A percentile compares a stretch with the other conserved stretches of the same genome.
Evolutionary conservation across 2,329 filamentous ascomycete genomes (phyloP).

Genomic region (Hymenoscyphus fraxineus): DNA sequence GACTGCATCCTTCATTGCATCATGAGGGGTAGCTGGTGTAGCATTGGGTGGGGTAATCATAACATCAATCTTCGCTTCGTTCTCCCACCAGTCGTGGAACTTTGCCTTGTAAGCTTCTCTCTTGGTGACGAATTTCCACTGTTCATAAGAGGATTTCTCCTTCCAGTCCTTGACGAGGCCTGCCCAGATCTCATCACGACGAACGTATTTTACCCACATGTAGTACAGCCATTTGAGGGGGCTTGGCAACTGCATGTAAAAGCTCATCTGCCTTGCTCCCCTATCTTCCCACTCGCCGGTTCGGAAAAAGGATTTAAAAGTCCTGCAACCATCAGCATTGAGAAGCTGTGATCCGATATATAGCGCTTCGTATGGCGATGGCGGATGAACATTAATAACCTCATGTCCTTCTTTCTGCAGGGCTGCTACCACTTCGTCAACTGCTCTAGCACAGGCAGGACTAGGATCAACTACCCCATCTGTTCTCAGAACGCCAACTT

Average conservation of each 20-base stretch:
- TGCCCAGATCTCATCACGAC: conserved; percentile 73
- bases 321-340: conserved; percentile 78
- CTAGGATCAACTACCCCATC: conserved; percentile 83
- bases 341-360: conserved; percentile 75
- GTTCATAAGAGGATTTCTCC: conserved; percentile 69
- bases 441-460: conserved; percentile 75
- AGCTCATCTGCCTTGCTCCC: conserved; percentile 71
- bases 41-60: conserved; percentile 84
- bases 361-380: conserved; percentile 71
- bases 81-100: conserved; percentile 87
- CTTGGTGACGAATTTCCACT: conserved; percentile 75
- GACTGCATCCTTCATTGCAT: conserved; percentile 80
- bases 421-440: conserved; percentile 67
- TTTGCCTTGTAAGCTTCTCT: conserved; percentile 72
- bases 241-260: conserved; percentile 68
- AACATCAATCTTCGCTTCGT: conserved; percentile 67
- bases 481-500: conserved; percentile 72
- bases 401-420: conserved; percentile 71
- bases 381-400: conserved; percentile 62
- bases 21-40: conserved; percentile 82
- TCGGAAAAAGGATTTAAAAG: conserved; percentile 72
- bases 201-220: conserved; percentile 82
- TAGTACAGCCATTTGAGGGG: conserved; percentile 83
- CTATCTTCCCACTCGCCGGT: conserved; percentile 75
- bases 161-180: conserved; percentile 70